Conservation (phyloP, 164 flowering plant genomes). For the Dillenia turbinata region DNA sequence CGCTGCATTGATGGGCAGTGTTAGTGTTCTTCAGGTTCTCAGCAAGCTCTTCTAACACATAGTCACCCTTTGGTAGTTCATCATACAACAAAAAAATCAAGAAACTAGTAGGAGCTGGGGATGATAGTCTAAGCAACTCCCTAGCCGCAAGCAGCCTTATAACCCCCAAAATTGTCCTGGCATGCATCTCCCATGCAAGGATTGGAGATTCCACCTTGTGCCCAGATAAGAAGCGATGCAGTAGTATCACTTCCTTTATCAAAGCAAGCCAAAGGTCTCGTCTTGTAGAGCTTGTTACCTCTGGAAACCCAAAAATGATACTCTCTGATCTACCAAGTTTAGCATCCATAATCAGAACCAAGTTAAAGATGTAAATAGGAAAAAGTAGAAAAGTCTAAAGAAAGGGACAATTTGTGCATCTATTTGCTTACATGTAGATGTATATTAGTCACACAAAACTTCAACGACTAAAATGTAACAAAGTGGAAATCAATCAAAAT, state of each 20-base stretch:
- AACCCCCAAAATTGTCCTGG: slow-evolving; percentile 67
- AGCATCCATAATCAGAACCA: neutral
- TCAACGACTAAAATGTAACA: neutral
- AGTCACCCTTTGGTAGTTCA: slow-evolving; percentile 91
- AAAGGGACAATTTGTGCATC: neutral
- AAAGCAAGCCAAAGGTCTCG: slow-evolving; percentile 90
- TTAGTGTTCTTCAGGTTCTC: slow-evolving; percentile 40
- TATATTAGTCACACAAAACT: neutral
- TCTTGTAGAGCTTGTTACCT: slow-evolving; percentile 87
- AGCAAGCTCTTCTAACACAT: slow-evolving; percentile 70
- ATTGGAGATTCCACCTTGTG: slow-evolving; percentile 38
- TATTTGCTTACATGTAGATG: too few relatives aligned
- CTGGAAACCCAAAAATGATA: slow-evolving; percentile 84
- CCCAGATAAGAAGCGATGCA: slow-evolving; percentile 57
- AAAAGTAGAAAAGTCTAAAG: neutral
- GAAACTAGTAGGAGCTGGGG: slow-evolving; percentile 71
- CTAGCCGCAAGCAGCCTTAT: slow-evolving; percentile 88
- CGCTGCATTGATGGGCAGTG: slow-evolving; percentile 55
- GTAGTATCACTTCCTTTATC: slow-evolving; percentile 56
- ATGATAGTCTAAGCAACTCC: slow-evolving; percentile 81
- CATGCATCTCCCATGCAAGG: slow-evolving; percentile 78
- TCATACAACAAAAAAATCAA: slow-evolving; percentile 72
- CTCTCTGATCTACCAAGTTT: slow-evolving; percentile 52
- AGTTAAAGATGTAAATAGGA: neutral
- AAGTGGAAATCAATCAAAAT: neutral